Evolutionary conservation across 2,329 filamentous ascomycete genomes (phyloP).

Genomic region (Lasiodiplodia theobromae): DNA sequence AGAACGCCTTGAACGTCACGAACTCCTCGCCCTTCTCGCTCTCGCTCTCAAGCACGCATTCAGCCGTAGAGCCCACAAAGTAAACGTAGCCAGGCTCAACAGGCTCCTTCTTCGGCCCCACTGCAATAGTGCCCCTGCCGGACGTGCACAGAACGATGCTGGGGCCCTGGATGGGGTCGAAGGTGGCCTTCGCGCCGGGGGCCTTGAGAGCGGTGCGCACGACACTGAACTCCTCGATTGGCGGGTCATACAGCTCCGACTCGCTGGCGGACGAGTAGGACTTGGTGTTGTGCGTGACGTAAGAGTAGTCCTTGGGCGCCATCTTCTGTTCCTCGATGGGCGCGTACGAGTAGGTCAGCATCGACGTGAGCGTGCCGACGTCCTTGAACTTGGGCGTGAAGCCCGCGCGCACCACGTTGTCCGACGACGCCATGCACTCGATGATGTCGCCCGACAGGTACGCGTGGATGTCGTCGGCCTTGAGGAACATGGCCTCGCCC

Average conservation of each 20-base stretch:
- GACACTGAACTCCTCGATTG: slow-evolving; percentile 95
- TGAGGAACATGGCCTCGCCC: slow-evolving; percentile 94
- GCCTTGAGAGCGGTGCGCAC: slow-evolving; percentile 77
- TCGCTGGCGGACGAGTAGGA: slow-evolving; percentile 81
- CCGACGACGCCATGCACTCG: slow-evolving; percentile 98
- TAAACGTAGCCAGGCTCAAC: slow-evolving; percentile 60
- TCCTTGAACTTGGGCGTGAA: slow-evolving; percentile 99
- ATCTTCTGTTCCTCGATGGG: slow-evolving; percentile 97
- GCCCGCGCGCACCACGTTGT: slow-evolving; percentile 96
- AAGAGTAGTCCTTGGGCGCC: slow-evolving; percentile 82
- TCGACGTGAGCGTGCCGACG: slow-evolving; percentile 82
- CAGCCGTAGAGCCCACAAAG: slow-evolving; percentile 83
- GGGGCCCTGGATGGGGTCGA: slow-evolving; percentile 85
- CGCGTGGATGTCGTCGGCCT: slow-evolving; percentile 96
- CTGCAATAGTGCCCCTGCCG: slow-evolving; percentile 82
- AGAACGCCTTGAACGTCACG: slow-evolving; percentile 92
- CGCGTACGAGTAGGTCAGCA: slow-evolving; percentile 95
- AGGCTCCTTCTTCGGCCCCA: slow-evolving; percentile 81
- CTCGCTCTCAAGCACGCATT: slow-evolving; percentile 76
- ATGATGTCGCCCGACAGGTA: slow-evolving; percentile 95
- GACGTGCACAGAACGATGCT: slow-evolving; percentile 91
- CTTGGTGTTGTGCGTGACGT: slow-evolving; percentile 78
- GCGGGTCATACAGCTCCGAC: slow-evolving; percentile 85
- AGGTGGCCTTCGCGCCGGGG: slow-evolving; percentile 80
- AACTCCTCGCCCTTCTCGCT: slow-evolving; percentile 58